phyloP scores from a whole-genome alignment of 257 asterid genomes.

The Hygrophila difformis region DNA sequence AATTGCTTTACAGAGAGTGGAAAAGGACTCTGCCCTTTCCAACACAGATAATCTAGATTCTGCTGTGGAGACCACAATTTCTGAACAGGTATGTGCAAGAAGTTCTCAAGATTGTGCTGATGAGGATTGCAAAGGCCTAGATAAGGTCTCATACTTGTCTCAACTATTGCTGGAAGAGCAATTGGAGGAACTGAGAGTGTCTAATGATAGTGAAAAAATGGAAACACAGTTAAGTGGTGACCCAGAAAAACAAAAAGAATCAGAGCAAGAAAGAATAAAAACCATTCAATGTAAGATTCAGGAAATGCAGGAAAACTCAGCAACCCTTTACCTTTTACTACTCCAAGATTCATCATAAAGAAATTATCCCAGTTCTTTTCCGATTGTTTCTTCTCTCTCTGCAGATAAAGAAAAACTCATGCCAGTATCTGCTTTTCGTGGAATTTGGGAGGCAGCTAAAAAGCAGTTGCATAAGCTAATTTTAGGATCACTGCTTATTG shows the following conservation, averaged over 20 bases:
- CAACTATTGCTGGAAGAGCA: slow-evolving; percentile 32
- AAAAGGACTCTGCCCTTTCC: slow-evolving; percentile 51
- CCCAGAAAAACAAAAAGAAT: slow-evolving; percentile 32
- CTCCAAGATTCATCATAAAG: slow-evolving; percentile 78
- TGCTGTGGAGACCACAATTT: slow-evolving; percentile 24
- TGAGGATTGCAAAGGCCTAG: slow-evolving; percentile 28
- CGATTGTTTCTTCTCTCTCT: slow-evolving; percentile 83
- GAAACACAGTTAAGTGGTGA: slow-evolving; percentile 21
- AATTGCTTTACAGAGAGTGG: slow-evolving; percentile 76
- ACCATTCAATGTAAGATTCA: slow-evolving; percentile 50
- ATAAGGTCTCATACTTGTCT: slow-evolving; percentile 31
- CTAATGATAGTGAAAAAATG: slow-evolving; percentile 65
- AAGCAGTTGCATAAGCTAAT: slow-evolving; percentile 68
- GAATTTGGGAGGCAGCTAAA: slow-evolving; percentile 59
- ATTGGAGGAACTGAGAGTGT: slow-evolving; percentile 31
- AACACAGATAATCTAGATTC: slow-evolving; percentile 36
- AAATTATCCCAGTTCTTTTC: slow-evolving; percentile 98
- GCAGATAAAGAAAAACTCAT: slow-evolving; percentile 77
- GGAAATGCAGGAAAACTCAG: slow-evolving; percentile 69
- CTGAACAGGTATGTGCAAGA: slow-evolving; percentile 40
- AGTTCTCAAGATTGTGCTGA: slow-evolving; percentile 33
- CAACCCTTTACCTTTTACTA: slow-evolving; percentile 40
- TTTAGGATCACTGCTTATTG: slow-evolving; percentile 66
- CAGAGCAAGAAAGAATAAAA: slow-evolving; percentile 67
- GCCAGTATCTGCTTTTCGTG: slow-evolving; percentile 63